A percentile compares a stretch with the other conserved stretches of the same genome.
Conservation (phyloP, 331 rosid genomes). For the Cydonia oblonga region DNA sequence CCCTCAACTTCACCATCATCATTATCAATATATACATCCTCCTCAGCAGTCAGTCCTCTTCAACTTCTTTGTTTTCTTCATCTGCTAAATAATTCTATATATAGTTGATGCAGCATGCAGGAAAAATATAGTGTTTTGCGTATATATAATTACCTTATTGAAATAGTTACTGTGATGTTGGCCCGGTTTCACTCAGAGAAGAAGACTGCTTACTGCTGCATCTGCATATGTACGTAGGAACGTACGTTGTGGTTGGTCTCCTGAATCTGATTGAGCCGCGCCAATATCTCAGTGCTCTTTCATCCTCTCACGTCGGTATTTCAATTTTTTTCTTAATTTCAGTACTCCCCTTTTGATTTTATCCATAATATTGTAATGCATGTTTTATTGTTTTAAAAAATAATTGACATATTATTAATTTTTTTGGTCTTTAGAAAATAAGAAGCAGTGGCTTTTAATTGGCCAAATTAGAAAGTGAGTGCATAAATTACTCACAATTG, state of each 20-base stretch:
- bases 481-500: too few relatives aligned
- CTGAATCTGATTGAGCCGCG: constrained; percentile 47
- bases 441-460: too few relatives aligned
- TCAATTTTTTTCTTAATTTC: not conserved
- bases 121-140: not conserved
- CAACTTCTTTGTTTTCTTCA: not conserved
- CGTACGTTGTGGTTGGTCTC: not conserved
- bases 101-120: not conserved
- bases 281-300: constrained; percentile 40
- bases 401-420: too few relatives aligned
- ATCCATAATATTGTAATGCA: too few relatives aligned
- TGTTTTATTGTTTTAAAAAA: too few relatives aligned
- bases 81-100: not conserved
- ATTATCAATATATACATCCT: not conserved
- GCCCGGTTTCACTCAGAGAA: constrained; percentile 30
- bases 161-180: constrained; percentile 29
- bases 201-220: not conserved
- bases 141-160: not conserved
- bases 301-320: not conserved
- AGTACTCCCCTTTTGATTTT: too few relatives aligned
- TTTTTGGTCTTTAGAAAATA: too few relatives aligned
- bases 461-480: too few relatives aligned
- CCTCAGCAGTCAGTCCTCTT: not conserved
- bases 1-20: not conserved
- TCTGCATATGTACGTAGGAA: not conserved